Evolutionary conservation across 768 basidiomycete genomes (phyloP), one percentile per base, ranked within the genome.

Genomic region (Leucocoprinus birnbaumii): DNA sequence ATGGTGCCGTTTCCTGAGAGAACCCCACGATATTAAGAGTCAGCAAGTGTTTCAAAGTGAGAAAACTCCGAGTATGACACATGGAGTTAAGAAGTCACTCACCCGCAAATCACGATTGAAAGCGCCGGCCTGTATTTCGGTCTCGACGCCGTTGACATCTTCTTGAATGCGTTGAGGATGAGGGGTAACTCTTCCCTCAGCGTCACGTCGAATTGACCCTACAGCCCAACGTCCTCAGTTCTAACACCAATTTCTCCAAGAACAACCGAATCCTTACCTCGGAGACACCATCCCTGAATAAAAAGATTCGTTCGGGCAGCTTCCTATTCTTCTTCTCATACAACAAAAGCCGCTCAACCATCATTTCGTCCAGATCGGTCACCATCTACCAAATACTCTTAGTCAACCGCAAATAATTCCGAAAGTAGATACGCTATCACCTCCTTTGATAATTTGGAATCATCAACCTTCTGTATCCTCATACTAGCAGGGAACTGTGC

Each of bases 261-360:
- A 48, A 10, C 3, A 31, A 31, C 31, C 18, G 7, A 31, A 34
- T 19, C 18, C 42, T 11, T 55, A 86, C 89, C 75, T 89, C 87
- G 1, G 89, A 91, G 2, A 91, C 89, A 38, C 91, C 91, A 67
- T 92, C 89, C 14, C 91, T 83, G 61, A 84, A 94, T 6, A 93
- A 74, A 31, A 87, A 69, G 5, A 94, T 75, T 2, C 89, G 78
- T 1, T 84, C 78, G 0, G 91, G 91, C 1, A 93, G 73, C 0
- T 61, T 52, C 55, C 68, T 78, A 58, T 80, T 88, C 64, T 76
- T 81, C 65, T 67, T 71, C 59, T 81, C 72, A 60, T 80, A 93
- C 2, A 74, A 59, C 48, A 74, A 68, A 34, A 93, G 68, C 1
- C 91, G 80, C 54, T 93, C 91, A 3, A 84, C 67, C 60, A 92